Conservation (phyloP, 176 grass and related monocot species). For the Pontederia paniculata region DNA sequence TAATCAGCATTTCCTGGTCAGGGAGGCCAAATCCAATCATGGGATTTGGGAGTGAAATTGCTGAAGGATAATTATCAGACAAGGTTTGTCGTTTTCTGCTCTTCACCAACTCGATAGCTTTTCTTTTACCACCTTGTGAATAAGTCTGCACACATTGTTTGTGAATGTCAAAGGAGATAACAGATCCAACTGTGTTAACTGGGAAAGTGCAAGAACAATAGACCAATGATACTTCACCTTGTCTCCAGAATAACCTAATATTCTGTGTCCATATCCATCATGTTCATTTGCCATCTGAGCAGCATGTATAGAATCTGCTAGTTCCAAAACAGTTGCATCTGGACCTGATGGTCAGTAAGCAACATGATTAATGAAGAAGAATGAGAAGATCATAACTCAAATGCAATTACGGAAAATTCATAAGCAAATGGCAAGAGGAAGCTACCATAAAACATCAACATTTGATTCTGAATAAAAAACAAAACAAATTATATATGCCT, state of each 20-base stretch:
- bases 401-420: too few species aligned
- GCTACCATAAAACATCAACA: too few species aligned
- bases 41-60: constrained; percentile 43
- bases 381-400: not conserved
- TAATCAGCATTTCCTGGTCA: constrained; percentile 9
- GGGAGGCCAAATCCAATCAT: constrained; percentile 73
- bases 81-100: constrained; percentile 19
- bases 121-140: constrained; percentile 22
- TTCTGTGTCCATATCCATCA: too few species aligned
- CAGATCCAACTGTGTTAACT: not conserved
- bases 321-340: not conserved
- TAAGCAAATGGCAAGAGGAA: too few species aligned
- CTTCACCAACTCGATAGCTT: constrained; percentile 13
- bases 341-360: not conserved
- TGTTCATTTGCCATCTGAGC: not conserved
- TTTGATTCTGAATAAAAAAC: too few species aligned
- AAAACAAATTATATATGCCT: too few species aligned
- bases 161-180: not conserved
- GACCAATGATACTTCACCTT: too few species aligned
- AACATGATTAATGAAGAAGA: not conserved
- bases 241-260: too few species aligned
- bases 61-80: constrained; percentile 16
- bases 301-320: not conserved
- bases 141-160: not conserved
- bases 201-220: too few species aligned